These are phyloP conservation scores for Strobilomyces dryophilus DNA, from an alignment of 768 basidiomycete genomes.

Conservation along the genomic window DNA sequence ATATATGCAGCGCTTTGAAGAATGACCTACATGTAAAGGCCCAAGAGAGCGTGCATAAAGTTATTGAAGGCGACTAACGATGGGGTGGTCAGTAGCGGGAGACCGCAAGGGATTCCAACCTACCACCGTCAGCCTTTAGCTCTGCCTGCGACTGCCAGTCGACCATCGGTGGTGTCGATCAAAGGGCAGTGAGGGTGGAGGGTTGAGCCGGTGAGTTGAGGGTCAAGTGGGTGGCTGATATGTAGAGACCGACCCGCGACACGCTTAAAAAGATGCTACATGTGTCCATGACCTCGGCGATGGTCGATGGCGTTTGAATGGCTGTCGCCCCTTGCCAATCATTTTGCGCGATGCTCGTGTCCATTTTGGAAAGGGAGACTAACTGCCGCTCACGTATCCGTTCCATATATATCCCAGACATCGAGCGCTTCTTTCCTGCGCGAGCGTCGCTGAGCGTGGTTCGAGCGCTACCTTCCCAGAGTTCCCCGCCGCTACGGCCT, in stretches of 20 bases:
- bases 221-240: background rate
- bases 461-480: background rate
- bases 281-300: constrained; percentile 8
- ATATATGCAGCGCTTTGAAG: constrained; percentile 4
- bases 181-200: constrained; percentile 1
- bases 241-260: background rate
- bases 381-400: constrained; percentile 2
- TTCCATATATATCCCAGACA: constrained; percentile 12
- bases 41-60: constrained; percentile 57
- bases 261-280: constrained; percentile 8
- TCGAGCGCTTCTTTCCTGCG: constrained; percentile 11
- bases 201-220: background rate
- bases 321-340: constrained; percentile 4
- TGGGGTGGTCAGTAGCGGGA: constrained; percentile 7
- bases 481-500: background rate
- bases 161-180: constrained; percentile 38
- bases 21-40: constrained; percentile 53
- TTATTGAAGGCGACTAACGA: constrained; percentile 36
- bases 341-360: background rate
- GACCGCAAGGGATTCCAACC: background rate
- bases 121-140: constrained; percentile 46
- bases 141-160: constrained; percentile 52
- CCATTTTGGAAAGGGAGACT: constrained; percentile 6
- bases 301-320: constrained; percentile 23
- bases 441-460: background rate